A percentile compares a stretch with the other conserved stretches of the same genome.
phyloP scores from a whole-genome alignment of 2,329 filamentous ascomycete genomes.

The Talaromyces sp. region DNA sequence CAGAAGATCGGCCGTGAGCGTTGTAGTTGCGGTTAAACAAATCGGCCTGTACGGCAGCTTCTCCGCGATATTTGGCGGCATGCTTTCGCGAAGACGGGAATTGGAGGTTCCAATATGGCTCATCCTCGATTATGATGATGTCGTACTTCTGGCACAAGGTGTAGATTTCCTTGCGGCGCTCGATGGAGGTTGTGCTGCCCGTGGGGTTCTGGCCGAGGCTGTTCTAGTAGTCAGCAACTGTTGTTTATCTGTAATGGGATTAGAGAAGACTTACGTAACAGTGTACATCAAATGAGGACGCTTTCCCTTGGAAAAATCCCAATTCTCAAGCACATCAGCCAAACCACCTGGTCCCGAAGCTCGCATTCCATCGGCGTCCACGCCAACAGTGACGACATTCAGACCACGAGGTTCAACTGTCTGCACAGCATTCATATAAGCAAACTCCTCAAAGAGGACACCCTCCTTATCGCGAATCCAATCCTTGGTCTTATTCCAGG shows the following conservation, averaged over 20 bases:
- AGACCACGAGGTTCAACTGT: conserved; percentile 66
- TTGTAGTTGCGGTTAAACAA: conserved; percentile 42
- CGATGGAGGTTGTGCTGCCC: conserved; percentile 68
- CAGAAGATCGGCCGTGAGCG: conserved; percentile 54
- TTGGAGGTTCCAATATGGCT: conserved; percentile 94
- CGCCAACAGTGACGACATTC: conserved; percentile 69
- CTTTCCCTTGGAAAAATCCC: conserved; percentile 72
- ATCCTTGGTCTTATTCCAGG: conserved; percentile 70
- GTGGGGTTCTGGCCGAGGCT: conserved; percentile 91
- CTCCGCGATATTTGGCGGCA: conserved; percentile 32
- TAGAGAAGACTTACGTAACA: conserved; percentile 67
- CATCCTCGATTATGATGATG: conserved; percentile 88
- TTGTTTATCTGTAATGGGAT: neutral
- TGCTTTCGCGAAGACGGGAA: conserved; percentile 67
- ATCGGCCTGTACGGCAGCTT: conserved; percentile 27
- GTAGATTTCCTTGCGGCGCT: conserved; percentile 76
- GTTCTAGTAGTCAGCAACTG: neutral
- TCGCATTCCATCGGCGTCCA: conserved; percentile 80
- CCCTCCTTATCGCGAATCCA: conserved; percentile 69
- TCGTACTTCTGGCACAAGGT: conserved; percentile 78
- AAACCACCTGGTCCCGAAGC: conserved; percentile 70
- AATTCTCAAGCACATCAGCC: conserved; percentile 74
- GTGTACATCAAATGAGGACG: conserved; percentile 85
- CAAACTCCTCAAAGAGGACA: conserved; percentile 74
- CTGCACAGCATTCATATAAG: conserved; percentile 74